Percentiles rank a stretch among this genome's conserved stretches.
Conservation (phyloP, 2,329 filamentous ascomycete genomes). For the Huntiella omanensis region DNA sequence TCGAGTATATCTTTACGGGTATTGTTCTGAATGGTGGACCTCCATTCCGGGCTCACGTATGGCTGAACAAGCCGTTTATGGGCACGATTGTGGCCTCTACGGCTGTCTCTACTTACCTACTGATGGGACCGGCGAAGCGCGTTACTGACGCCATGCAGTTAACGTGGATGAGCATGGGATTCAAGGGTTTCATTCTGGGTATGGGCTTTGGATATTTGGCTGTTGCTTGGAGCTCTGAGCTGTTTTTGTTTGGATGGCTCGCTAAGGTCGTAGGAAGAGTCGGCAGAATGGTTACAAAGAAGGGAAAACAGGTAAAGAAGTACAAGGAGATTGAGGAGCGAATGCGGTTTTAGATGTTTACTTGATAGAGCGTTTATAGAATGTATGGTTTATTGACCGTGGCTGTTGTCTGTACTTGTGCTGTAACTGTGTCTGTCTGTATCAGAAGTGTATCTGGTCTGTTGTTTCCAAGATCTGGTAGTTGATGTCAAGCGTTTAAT, state of each 20-base stretch:
- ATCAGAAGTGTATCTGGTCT: background rate
- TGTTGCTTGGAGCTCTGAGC: constrained; percentile 53
- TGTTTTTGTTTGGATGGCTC: constrained; percentile 47
- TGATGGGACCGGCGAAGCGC: constrained; percentile 53
- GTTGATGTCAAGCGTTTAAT: constrained; percentile 31
- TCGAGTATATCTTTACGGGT: constrained; percentile 83
- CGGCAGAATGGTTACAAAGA: constrained; percentile 37
- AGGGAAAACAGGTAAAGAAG: constrained; percentile 61
- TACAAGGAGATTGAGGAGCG: constrained; percentile 68
- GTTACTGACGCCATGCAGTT: constrained; percentile 66
- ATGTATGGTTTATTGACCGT: constrained; percentile 1
- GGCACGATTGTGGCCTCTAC: constrained; percentile 53
- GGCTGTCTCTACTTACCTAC: constrained; percentile 57
- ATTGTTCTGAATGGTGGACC: constrained; percentile 79
- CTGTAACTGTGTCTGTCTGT: background rate
- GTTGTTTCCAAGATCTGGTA: too few relatives aligned
- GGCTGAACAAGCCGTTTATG: constrained; percentile 70
- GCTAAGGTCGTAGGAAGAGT: constrained; percentile 46
- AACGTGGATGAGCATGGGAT: constrained; percentile 53
- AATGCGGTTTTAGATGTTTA: constrained; percentile 2
- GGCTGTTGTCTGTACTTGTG: background rate
- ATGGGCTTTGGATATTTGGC: constrained; percentile 52
- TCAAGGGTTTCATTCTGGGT: constrained; percentile 51
- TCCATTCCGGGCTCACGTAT: constrained; percentile 69
- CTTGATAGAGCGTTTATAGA: background rate